Evolutionary conservation across 768 basidiomycete genomes (phyloP).

Genomic region (Thelephora ganbajun): DNA sequence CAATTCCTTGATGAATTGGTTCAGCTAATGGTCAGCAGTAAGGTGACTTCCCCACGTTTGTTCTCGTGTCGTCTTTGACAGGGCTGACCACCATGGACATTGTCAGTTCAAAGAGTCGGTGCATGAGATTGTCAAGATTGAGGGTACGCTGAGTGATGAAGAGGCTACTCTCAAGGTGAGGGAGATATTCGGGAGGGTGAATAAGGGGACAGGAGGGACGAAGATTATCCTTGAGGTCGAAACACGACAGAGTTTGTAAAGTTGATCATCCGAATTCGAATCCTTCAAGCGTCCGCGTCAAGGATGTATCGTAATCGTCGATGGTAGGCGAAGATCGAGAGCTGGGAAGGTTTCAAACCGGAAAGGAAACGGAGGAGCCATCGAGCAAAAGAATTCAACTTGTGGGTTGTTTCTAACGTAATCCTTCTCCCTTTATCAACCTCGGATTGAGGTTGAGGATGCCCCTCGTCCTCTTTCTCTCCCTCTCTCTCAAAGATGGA

Average conservation of each 20-base stretch:
- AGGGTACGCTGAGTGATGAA: slow-evolving; percentile 21
- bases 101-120: slow-evolving; percentile 50
- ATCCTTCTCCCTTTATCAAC: no score
- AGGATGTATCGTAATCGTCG: no score
- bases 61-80: background rate
- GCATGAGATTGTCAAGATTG: slow-evolving; percentile 52
- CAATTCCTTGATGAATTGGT: slow-evolving; percentile 36
- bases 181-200: slow-evolving; percentile 20
- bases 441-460: no score
- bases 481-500: no score
- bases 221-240: slow-evolving; percentile 32
- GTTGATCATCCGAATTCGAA: no score
- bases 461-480: no score
- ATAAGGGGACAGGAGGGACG: slow-evolving; percentile 28
- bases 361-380: no score
- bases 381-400: no score
- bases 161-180: slow-evolving; percentile 20
- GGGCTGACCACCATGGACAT: background rate
- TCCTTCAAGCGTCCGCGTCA: no score
- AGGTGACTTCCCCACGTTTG: slow-evolving; percentile 22
- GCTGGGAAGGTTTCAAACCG: no score
- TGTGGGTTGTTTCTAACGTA: no score
- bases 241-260: background rate
- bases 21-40: slow-evolving; percentile 36
- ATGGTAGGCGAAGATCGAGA: no score